Base-by-base conservation (phyloP, 2,329 filamentous ascomycete genomes). In the Tolypocladium capitatum region DNA sequence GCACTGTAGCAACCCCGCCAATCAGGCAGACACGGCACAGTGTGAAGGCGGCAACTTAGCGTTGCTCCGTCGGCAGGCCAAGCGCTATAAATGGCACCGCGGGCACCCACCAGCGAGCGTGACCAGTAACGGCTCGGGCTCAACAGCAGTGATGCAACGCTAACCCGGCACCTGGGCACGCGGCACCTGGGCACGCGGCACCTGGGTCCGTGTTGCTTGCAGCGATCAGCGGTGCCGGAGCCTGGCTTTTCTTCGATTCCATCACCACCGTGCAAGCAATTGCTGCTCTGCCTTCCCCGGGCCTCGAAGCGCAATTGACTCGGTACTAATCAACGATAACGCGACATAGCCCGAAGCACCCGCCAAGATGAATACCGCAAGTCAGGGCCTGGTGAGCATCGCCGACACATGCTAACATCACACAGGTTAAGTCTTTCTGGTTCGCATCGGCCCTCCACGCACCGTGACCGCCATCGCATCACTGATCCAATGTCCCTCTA, bases 391-490 rank as follows among this genome's bases (percentile, higher is more conserved):
- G 4, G 11, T 16, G 18, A 28, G 33, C 20, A 13, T 28, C 24
- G 8, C 32, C 14, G 21, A 16, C 44, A 10, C 40, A n/a, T 44
- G 31, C 38, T 34, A 61, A 33, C 40, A 20, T 1, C 13, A 11
- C 20, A 48, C 48, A 83, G 80, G 71, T 76, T 53, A 79, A 73
- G 70, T 83, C 80, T 46, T 83, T 83, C 68, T 83, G 80, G 80
- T 83, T 70, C 54, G 70, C 58, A 46, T 9, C n/a, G 11, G 33
- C 27, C 45, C 28, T 24, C 16, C 32, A 18, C n/a, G 18, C 32
- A 5, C 35, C 13, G 24, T 41, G 4, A 8, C 13, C 24, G 21
- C 2, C 14, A 14, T 11, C 35, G 11, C 32, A 36, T 28, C n/a
- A 41, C 51, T 52, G 45, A 49, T 42, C 35, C 46, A 43, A 38